Evolutionary conservation across 148 eudicot species (phyloP).

Genomic region (Rhododendron williamsianum): DNA sequence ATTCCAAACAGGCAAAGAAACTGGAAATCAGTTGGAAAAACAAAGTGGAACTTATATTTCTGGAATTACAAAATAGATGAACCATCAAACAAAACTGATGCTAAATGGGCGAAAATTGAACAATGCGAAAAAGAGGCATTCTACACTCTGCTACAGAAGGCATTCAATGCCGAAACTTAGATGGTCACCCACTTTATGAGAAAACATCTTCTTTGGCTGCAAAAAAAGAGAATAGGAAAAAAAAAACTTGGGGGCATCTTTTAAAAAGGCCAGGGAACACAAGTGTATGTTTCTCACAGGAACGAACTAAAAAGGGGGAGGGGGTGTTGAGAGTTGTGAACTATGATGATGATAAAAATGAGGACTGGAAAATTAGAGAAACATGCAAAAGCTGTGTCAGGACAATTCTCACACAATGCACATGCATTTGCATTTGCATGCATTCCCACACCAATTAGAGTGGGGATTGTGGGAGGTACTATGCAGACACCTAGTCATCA

Average conservation of each 20-base stretch:
- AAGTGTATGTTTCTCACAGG: not conserved
- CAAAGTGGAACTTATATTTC: not conserved
- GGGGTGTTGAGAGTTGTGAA: not conserved
- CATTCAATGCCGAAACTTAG: not conserved
- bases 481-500: not conserved
- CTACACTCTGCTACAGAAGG: not conserved
- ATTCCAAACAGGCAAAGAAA: not conserved
- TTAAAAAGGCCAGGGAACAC: not conserved
- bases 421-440: not conserved
- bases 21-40: not conserved
- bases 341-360: not conserved
- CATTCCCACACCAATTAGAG: not conserved
- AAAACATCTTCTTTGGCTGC: not conserved
- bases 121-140: not conserved
- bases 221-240: not conserved
- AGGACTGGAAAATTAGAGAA: not conserved
- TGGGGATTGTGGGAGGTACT: not conserved
- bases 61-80: not conserved
- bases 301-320: too few species aligned
- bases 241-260: not conserved
- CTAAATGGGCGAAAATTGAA: not conserved
- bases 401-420: not conserved
- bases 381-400: not conserved
- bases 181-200: not conserved
- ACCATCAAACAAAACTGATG: constrained; percentile 1